Conservation (phyloP, 352 stramenopile species). For the Phytophthora litchii region DNA sequence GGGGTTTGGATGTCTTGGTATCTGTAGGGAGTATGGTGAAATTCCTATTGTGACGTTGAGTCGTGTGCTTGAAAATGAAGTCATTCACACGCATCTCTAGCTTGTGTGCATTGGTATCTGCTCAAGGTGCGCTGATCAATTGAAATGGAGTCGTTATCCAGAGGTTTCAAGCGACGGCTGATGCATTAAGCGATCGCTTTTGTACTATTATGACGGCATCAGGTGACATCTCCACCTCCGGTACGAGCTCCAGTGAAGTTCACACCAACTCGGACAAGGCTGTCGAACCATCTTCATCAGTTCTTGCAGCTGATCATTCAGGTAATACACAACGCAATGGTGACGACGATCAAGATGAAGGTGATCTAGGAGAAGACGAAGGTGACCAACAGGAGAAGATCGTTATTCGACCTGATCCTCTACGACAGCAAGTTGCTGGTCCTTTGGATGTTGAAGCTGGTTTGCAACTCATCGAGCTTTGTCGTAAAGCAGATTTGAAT, state of each 20-base stretch:
- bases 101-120: background rate
- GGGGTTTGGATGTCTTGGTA: background rate
- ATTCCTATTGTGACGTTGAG: conserved; percentile 15
- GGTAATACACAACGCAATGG: conserved; percentile 11
- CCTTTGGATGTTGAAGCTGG: conserved; percentile 60
- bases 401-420: conserved; percentile 55
- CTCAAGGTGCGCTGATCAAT: no score
- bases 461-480: conserved; percentile 65
- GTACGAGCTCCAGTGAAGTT: conserved; percentile 9
- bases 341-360: conserved; percentile 45
- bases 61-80: conserved; percentile 17
- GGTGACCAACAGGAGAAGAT: conserved; percentile 51
- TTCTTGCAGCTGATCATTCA: background rate
- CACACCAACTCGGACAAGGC: conserved; percentile 21
- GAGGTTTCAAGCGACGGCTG: conserved; percentile 16
- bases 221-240: conserved; percentile 15
- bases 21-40: conserved; percentile 15
- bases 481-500: conserved; percentile 50
- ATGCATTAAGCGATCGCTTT: conserved; percentile 4
- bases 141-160: conserved; percentile 7
- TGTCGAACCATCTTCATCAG: conserved; percentile 1
- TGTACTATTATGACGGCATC: conserved; percentile 20
- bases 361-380: conserved; percentile 40
- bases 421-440: conserved; percentile 61
- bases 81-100: conserved; percentile 9